Base-by-base conservation (phyloP, 495 filamentous ascomycete species). In the Aspergillus kassunensis region DNA sequence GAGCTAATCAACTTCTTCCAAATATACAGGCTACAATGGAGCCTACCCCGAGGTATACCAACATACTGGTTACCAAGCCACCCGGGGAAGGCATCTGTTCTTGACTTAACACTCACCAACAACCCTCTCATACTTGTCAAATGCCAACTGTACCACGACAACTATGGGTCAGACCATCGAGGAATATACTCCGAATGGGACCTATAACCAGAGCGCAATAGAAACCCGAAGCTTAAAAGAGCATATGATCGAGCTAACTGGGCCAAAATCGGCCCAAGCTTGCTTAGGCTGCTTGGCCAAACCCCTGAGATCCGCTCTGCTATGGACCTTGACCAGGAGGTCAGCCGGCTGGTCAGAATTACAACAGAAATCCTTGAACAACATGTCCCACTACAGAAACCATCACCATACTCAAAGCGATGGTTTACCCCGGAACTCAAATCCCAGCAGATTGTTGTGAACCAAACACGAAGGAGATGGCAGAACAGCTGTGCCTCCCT, bases 341-440 rank as follows among this genome's bases (percentile, higher is more conserved):
- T 65, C 12, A 54, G 56, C n/a, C 12, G 30, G 19, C 25, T 48
- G 19, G 45, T 56, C 1, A 24, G 57, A 21, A 55, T 13, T 8
- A 58, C 49, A 36, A 65, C 30, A 25, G 4, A 19, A 25, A 31
- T 56, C 21, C 13, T 44, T 61, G 11, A 39, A 59, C 23, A 21
- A 55, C 49, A 47, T 27, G 19, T 42, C 23, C 49, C 55, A 46
- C 6, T 51, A 29, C 10, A 44, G 44, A 21, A 37, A 19, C 59
- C 35, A 52, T 54, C 41, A 18, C 52, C 49, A 19, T 65, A 65
- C 40, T 55, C 56, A 10, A 65, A 62, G 49, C 36, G 51, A 25
- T 65, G 54, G 62, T 65, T 65, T 19, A 59, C 53, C 0, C 54
- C 54, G n/a, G 56, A 57, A 4, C 59, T 60, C 20, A 65, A 62